Evolutionary conservation across 176 grass and related monocot species (phyloP).

Genomic region (Calamus simplicifolius): DNA sequence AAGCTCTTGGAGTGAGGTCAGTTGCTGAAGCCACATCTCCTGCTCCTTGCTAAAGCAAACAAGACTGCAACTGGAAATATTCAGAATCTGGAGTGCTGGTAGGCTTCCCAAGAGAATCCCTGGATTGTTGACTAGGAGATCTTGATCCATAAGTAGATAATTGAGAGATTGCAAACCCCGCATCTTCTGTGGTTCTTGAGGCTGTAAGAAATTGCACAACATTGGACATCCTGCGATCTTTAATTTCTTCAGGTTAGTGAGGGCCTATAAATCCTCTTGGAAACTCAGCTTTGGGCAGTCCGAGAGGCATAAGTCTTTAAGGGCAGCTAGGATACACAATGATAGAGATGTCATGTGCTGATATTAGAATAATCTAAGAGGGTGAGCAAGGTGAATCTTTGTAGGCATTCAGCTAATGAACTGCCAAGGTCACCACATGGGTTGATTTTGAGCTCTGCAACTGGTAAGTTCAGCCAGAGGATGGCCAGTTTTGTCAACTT

Average conservation of each 20-base stretch:
- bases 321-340: background rate
- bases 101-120: no score
- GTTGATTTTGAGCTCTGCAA: no score
- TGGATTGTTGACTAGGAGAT: no score
- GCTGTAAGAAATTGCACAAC: no score
- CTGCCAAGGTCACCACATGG: no score
- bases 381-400: no score
- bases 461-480: background rate
- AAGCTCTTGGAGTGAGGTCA: slow-evolving; percentile 19
- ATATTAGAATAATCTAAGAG: no score
- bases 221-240: background rate
- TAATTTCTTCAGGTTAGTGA: slow-evolving; percentile 1
- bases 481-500: slow-evolving; percentile 3
- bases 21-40: background rate
- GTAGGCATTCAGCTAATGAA: no score
- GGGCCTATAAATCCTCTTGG: background rate
- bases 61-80: background rate
- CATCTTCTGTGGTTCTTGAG: no score
- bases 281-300: background rate
- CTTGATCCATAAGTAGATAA: no score
- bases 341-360: background rate
- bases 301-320: background rate
- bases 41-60: background rate
- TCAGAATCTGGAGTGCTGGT: no score
- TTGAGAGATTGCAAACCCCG: no score